These are phyloP conservation scores for Hypoxylon sp. DNA, from an alignment of 2,329 filamentous ascomycete genomes.

Conservation along the genomic window DNA sequence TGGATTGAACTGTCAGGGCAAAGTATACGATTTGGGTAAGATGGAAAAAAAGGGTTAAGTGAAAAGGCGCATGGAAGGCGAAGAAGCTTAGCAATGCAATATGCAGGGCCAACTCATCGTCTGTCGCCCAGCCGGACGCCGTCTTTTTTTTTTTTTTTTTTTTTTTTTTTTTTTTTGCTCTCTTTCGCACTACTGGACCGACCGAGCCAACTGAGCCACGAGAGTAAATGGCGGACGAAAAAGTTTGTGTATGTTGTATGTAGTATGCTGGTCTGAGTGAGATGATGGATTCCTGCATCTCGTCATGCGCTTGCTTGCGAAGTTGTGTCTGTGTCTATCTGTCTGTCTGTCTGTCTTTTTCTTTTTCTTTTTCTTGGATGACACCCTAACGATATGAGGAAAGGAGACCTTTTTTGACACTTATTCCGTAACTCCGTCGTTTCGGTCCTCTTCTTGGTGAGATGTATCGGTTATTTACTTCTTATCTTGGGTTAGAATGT, in stretches of 20 bases:
- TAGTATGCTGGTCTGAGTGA: conserved; percentile 33
- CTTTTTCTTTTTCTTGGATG: conserved; percentile 29
- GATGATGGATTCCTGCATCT: conserved; percentile 36
- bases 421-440: conserved; percentile 8
- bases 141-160: conserved; percentile 16
- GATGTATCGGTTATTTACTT: conserved; percentile 6
- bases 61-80: conserved; percentile 31
- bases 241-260: conserved; percentile 15
- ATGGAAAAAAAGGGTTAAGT: conserved; percentile 17
- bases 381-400: conserved; percentile 28
- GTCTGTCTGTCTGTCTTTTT: too few relatives aligned
- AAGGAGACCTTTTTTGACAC: conserved; percentile 4
- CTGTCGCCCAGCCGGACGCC: conserved; percentile 19
- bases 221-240: conserved; percentile 21
- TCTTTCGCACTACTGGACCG: too few relatives aligned
- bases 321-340: too few relatives aligned
- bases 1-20: conserved; percentile 25
- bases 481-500: too few relatives aligned
- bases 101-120: conserved; percentile 44
- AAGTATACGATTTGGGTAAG: conserved; percentile 32
- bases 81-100: conserved; percentile 39
- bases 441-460: conserved; percentile 8
- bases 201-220: background rate
- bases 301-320: conserved; percentile 28
- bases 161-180: too few relatives aligned